Base-by-base conservation (phyloP, 192 early-diverging fungal genomes). In the Rhizophlyctis rosea region DNA sequence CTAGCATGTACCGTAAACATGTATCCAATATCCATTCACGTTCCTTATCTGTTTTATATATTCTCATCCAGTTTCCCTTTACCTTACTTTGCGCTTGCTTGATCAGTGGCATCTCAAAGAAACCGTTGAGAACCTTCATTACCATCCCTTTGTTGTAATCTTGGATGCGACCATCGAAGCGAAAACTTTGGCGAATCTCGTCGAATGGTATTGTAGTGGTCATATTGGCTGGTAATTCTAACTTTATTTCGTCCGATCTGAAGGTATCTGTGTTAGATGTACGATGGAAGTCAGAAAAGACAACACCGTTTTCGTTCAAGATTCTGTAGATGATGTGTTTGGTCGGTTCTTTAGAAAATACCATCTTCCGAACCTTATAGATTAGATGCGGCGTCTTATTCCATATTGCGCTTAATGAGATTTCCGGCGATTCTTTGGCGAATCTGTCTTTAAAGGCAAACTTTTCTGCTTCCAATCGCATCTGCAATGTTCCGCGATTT, bases 61-160 rank as follows among this genome's bases (percentile, higher is more conserved):
- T n/a, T n/a, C n/a, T n/a, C n/a, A n/a, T n/a, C n/a, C n/a, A n/a
- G n/a, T 53, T 24, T 11, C 55, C 55, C 18, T 57, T 34, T 31
- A 32, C 13, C 55, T 5, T 57, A 13, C 32, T 57, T 23, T 34
- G 55, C 39, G 39, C 18, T 34, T 57, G 13, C 55, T 57, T 57
- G 24, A 57, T 4, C 11, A 34, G 55, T 57, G 32, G 55, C 55
- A 57, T 57, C 7, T 31, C 52, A 29, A 64, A 64, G 53, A 36
- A 55, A 28, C 51, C 39, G 16, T 56, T 35, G 5, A 64, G 28
- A 27, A 64, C 55, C 24, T 35, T 50, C 21, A 52, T 4, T 25
- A 54, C 29, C 13, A 64, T 14, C 7, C 35, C 25, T 25, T 4
- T 56, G 3, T 35, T 50, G n/a, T 4, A 32, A 30, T 64, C 33